Evolutionary conservation across 345 rosid genomes (phyloP).

Genomic region (Hypericum perforatum): DNA sequence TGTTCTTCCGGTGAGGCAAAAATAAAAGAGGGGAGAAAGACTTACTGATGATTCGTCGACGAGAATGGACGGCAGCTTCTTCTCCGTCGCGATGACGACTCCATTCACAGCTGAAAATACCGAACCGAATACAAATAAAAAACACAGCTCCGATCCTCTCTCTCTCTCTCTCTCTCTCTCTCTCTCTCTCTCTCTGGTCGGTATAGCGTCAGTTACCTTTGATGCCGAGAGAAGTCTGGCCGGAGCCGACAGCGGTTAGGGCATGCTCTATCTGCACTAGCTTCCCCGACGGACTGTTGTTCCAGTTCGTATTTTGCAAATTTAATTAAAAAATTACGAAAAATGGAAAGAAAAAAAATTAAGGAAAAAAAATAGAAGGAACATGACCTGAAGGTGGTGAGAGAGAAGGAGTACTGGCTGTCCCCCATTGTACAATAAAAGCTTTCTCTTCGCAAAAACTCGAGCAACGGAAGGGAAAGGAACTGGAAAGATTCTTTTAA

Average conservation of each 20-base stretch:
- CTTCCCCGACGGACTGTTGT: conserved; percentile 92
- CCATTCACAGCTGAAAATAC: conserved; percentile 73
- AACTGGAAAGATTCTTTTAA: too few relatives aligned
- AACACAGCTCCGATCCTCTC: too few relatives aligned
- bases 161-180: too few relatives aligned
- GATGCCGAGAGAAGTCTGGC: conserved; percentile 90
- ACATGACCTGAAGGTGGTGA: conserved; percentile 75
- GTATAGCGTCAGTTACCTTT: conserved; percentile 35
- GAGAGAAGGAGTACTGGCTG: conserved; percentile 90
- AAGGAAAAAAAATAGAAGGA: background rate
- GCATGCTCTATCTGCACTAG: conserved; percentile 98
- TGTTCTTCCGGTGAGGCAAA: too few relatives aligned
- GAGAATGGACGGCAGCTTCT: conserved; percentile 84
- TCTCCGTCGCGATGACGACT: conserved; percentile 88
- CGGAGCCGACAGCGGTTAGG: conserved; percentile 83
- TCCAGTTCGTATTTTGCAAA: background rate
- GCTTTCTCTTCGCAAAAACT: too few relatives aligned
- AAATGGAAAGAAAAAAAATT: too few relatives aligned
- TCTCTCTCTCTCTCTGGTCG: too few relatives aligned
- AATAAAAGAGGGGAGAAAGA: too few relatives aligned
- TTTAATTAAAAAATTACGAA: background rate
- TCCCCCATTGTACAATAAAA: conserved; percentile 56
- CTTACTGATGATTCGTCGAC: conserved; percentile 91
- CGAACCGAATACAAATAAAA: background rate
- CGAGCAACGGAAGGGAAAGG: too few relatives aligned